Conservation (phyloP, 2,329 filamentous ascomycete genomes). For the Cyphellophora europaea region DNA sequence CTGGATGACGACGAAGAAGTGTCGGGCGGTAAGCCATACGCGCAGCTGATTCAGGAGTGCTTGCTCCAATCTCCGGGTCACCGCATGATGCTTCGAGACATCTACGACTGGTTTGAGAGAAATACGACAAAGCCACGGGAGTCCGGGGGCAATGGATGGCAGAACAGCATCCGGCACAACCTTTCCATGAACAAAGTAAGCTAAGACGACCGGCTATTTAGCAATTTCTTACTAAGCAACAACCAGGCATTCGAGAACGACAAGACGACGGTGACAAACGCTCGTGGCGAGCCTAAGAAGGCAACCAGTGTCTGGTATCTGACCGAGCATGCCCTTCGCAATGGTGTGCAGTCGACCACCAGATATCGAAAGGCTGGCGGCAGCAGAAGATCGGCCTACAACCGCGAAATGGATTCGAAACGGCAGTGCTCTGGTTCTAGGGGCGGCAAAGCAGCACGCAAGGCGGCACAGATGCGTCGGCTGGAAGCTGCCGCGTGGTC, state of each 20-base stretch:
- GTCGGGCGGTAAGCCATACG: slow-evolving; percentile 59
- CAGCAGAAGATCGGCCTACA: slow-evolving; percentile 28
- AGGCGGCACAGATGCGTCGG: slow-evolving; percentile 19
- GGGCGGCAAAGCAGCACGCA: slow-evolving; percentile 30
- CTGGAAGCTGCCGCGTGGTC: slow-evolving; percentile 1
- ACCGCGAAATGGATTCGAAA: slow-evolving; percentile 20
- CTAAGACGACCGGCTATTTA: slow-evolving; percentile 13
- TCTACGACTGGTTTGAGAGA: slow-evolving; percentile 81
- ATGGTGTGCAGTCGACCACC: slow-evolving; percentile 80
- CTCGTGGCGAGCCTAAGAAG: slow-evolving; percentile 48
- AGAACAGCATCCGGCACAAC: slow-evolving; percentile 93
- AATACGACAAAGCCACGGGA: slow-evolving; percentile 68
- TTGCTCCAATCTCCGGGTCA: slow-evolving; percentile 58
- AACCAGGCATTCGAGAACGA: slow-evolving; percentile 27
- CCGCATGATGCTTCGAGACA: slow-evolving; percentile 71
- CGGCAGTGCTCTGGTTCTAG: slow-evolving; percentile 32
- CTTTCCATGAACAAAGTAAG: slow-evolving; percentile 89
- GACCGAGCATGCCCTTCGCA: slow-evolving; percentile 55
- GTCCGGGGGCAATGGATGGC: slow-evolving; percentile 63
- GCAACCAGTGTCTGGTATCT: slow-evolving; percentile 71
- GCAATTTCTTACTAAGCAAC: slow-evolving; percentile 8
- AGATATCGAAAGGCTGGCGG: slow-evolving; percentile 48
- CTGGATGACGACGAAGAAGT: slow-evolving; percentile 18
- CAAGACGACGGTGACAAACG: slow-evolving; percentile 18
- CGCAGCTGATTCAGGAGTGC: slow-evolving; percentile 68